Conservation (phyloP, 208 protist genomes). For the Trypanosoma mega region DNA sequence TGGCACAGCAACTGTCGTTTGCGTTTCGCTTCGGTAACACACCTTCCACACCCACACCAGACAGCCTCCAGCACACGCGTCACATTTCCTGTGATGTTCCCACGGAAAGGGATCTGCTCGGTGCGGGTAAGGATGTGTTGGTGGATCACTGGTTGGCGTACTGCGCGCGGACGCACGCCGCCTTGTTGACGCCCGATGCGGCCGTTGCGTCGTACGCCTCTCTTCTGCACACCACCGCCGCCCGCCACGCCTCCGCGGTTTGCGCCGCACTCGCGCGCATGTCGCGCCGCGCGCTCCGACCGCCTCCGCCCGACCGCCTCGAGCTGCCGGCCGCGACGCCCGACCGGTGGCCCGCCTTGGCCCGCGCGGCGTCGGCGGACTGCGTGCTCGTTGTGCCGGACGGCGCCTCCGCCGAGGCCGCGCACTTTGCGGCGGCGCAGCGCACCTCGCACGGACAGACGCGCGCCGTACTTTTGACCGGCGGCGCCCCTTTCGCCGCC, state of each 20-base stretch:
- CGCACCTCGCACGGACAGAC: not conserved
- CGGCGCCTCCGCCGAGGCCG: constrained; percentile 2
- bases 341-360: not conserved
- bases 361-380: not conserved
- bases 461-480: not conserved
- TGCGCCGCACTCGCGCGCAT: no score
- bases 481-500: not conserved
- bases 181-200: no score
- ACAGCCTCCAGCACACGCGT: no score
- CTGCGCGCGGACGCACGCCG: constrained; percentile 5
- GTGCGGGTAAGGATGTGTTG: no score
- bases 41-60: not conserved
- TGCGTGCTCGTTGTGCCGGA: constrained; percentile 19
- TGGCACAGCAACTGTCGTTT: no score
- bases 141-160: constrained; percentile 11
- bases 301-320: no score
- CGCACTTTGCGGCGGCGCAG: constrained; percentile 18
- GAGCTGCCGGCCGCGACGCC: no score
- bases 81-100: not conserved
- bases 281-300: constrained; percentile 13
- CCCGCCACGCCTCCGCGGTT: no score
- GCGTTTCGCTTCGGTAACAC: not conserved
- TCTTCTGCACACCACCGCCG: no score
- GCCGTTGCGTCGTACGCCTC: constrained; percentile 15
- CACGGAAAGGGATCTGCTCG: no score